Conservation (phyloP, 345 rosid genomes). For the Euclidium syriacum region DNA sequence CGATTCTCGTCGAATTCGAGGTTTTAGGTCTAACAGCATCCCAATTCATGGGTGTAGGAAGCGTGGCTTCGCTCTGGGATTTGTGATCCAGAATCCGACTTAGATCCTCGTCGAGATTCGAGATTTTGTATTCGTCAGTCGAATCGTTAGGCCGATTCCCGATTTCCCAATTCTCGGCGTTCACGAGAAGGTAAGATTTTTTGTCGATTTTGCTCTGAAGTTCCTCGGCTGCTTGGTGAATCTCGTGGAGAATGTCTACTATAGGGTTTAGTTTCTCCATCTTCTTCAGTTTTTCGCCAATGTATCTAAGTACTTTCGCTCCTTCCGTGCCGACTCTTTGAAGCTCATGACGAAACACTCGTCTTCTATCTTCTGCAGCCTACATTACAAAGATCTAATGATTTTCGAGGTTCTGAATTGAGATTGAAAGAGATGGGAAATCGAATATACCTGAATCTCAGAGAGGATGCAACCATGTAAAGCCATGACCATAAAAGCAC, state of each 20-base stretch:
- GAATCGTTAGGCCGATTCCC: constrained; percentile 10
- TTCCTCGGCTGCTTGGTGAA: constrained; percentile 73
- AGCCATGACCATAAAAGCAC: constrained; percentile 93
- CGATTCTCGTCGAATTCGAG: background rate
- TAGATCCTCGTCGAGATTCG: constrained; percentile 35
- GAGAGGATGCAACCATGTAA: constrained; percentile 95
- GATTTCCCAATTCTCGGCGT: constrained; percentile 43
- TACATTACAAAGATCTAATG: constrained; percentile 17
- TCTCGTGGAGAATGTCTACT: constrained; percentile 48
- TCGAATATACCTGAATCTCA: constrained; percentile 68
- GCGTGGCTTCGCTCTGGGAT: constrained; percentile 36
- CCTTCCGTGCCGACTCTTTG: constrained; percentile 61
- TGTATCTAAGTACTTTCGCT: constrained; percentile 60
- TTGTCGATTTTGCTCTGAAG: constrained; percentile 67
- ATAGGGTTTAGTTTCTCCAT: constrained; percentile 66
- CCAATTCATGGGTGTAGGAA: constrained; percentile 26
- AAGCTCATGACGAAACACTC: constrained; percentile 52
- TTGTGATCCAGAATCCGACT: constrained; percentile 40
- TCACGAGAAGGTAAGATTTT: constrained; percentile 41
- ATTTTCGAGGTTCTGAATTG: background rate
- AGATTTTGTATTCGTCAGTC: constrained; percentile 37
- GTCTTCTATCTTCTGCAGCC: constrained; percentile 65
- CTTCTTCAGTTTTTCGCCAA: constrained; percentile 62
- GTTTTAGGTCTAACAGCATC: background rate
- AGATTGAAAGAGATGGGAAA: background rate